Evolutionary conservation across 2,329 filamentous ascomycete species (phyloP).

Genomic region (Ascosphaera apis): DNA sequence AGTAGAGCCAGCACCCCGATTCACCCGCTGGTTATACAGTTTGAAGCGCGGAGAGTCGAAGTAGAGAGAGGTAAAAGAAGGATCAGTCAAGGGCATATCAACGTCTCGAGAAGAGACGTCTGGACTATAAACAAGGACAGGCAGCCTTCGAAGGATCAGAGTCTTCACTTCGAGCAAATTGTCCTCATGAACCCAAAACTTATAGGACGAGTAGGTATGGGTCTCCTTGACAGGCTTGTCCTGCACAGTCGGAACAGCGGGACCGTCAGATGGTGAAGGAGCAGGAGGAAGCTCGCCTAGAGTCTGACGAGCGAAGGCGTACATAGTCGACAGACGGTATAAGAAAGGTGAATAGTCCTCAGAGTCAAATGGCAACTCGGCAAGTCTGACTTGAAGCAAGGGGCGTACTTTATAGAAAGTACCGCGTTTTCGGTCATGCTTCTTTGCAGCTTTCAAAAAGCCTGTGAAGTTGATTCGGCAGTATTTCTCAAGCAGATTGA

Average conservation of each 20-base stretch:
- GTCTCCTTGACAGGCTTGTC: conserved; percentile 45
- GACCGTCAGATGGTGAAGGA: conserved; percentile 81
- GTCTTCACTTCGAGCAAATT: conserved; percentile 96
- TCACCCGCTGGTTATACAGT: conserved; percentile 68
- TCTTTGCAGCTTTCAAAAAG: conserved; percentile 96
- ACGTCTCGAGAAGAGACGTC: conserved; percentile 53
- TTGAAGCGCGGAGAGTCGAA: conserved; percentile 77
- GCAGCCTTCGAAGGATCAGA: conserved; percentile 59
- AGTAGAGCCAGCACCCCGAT: conserved; percentile 49
- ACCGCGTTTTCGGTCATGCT: conserved; percentile 85
- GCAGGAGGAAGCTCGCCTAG: conserved; percentile 58
- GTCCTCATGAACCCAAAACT: conserved; percentile 93
- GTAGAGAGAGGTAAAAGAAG: conserved; percentile 84
- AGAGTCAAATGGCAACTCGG: conserved; percentile 81
- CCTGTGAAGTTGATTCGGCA: conserved; percentile 93
- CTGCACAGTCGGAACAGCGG: conserved; percentile 82
- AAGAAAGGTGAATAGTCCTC: conserved; percentile 81
- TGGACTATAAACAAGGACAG: conserved; percentile 80
- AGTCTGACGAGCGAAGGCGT: conserved; percentile 75
- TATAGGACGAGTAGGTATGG: conserved; percentile 74
- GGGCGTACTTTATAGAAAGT: conserved; percentile 70
- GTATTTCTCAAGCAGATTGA: conserved; percentile 51
- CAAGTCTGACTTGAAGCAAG: conserved; percentile 71
- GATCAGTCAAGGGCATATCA: conserved; percentile 55
- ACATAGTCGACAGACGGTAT: conserved; percentile 78